A percentile compares a stretch with the other conserved stretches of the same genome.
Conservation (phyloP, 75 land plant species). For the Picea glauca region DNA sequence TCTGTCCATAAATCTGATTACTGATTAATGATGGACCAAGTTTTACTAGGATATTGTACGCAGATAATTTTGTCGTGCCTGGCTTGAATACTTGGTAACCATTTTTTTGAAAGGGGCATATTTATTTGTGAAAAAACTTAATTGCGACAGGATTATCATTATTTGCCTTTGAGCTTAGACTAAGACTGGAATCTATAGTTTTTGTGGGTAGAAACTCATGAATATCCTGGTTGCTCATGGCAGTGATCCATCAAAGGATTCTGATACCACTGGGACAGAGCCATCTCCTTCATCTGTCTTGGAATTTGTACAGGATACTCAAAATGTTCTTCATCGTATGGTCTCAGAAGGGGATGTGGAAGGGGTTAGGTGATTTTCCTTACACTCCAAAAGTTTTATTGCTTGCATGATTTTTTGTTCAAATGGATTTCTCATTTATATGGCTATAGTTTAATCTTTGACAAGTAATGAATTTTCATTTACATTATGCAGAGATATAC, state of each 20-base stretch:
- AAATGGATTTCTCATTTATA: neutral
- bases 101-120: neutral
- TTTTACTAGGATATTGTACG: neutral
- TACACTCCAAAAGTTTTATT: neutral
- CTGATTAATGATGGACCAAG: neutral
- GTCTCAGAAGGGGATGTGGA: constrained; percentile 68
- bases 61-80: too few species aligned
- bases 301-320: constrained; percentile 46
- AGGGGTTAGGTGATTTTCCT: constrained; percentile 56
- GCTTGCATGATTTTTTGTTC: neutral
- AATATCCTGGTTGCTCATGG: neutral
- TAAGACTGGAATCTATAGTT: neutral
- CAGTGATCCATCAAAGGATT: constrained; percentile 47
- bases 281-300: constrained; percentile 62
- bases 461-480: neutral
- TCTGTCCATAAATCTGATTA: neutral
- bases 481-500: constrained; percentile 46
- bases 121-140: neutral
- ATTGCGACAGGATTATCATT: neutral
- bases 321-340: constrained; percentile 56
- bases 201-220: neutral
- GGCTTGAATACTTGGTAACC: too few species aligned
- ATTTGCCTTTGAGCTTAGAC: too few species aligned
- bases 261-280: constrained; percentile 33
- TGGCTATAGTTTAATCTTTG: neutral